A percentile compares a stretch with the other conserved stretches of the same genome.
Conservation (phyloP, 768 basidiomycete genomes). For the Amanita brunnescens region DNA sequence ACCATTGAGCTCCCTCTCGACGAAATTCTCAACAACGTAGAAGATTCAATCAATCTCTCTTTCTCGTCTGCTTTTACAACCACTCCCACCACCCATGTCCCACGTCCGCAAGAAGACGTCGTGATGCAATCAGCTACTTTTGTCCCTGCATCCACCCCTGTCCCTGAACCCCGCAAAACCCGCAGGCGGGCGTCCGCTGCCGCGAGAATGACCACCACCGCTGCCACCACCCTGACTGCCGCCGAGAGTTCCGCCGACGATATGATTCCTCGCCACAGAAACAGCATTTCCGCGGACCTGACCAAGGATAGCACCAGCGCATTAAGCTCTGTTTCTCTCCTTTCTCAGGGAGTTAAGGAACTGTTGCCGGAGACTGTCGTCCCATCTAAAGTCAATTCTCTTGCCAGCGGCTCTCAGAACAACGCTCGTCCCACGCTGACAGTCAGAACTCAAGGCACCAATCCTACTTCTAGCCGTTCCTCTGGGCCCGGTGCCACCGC, state of each 20-base stretch:
- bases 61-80: constrained; percentile 11
- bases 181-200: constrained; percentile 6
- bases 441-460: constrained; percentile 43
- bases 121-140: constrained; percentile 11
- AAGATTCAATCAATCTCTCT: constrained; percentile 21
- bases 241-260: constrained; percentile 26
- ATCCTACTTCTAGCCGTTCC: constrained; percentile 35
- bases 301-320: constrained; percentile 7
- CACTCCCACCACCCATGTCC: constrained; percentile 9
- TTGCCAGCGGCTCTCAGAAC: constrained; percentile 31
- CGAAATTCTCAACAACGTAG: constrained; percentile 56
- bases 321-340: constrained; percentile 19
- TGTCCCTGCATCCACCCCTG: background rate
- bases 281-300: background rate
- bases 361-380: constrained; percentile 44
- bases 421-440: constrained; percentile 52
- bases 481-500: constrained; percentile 60
- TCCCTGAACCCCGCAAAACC: constrained; percentile 3
- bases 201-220: constrained; percentile 11
- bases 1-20: constrained; percentile 86
- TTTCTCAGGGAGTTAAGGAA: constrained; percentile 34
- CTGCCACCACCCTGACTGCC: too few species aligned
- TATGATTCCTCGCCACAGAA: constrained; percentile 14
- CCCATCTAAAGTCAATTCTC: constrained; percentile 49
- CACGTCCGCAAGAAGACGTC: constrained; percentile 8